Conservation (phyloP, 2,329 filamentous ascomycete genomes). For the Neurospora crassa region DNA sequence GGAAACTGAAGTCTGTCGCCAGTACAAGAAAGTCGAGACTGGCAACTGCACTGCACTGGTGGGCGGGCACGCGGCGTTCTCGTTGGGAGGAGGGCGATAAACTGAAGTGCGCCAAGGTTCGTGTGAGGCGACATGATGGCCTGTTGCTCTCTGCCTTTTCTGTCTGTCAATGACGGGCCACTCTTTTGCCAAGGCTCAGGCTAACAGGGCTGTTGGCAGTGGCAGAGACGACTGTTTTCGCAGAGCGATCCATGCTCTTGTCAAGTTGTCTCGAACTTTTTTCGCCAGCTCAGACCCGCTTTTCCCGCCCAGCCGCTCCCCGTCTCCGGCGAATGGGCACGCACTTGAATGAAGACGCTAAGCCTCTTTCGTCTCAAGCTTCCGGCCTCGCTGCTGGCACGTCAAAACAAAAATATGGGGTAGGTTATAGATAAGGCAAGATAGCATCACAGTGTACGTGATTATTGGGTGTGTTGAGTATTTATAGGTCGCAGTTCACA, state of each 20-base stretch:
- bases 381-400: neutral
- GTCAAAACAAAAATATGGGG: neutral
- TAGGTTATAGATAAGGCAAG: neutral
- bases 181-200: neutral
- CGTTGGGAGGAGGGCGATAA: neutral
- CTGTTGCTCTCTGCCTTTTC: neutral
- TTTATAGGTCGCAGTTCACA: neutral
- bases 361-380: neutral
- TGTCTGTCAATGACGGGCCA: neutral
- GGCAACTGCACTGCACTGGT: neutral
- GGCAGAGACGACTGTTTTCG: neutral
- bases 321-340: neutral
- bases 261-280: neutral
- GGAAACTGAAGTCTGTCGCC: neutral
- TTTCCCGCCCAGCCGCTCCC: neutral
- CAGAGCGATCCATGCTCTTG: neutral
- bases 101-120: neutral
- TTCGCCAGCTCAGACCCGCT: neutral
- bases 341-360: neutral
- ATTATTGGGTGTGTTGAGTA: neutral
- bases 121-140: neutral
- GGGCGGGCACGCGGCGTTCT: neutral
- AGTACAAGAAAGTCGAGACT: neutral
- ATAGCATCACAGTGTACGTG: too few species aligned
- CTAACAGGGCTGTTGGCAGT: neutral